Conservation (phyloP, 2,329 filamentous ascomycete species). For the Alternaria sp. region DNA sequence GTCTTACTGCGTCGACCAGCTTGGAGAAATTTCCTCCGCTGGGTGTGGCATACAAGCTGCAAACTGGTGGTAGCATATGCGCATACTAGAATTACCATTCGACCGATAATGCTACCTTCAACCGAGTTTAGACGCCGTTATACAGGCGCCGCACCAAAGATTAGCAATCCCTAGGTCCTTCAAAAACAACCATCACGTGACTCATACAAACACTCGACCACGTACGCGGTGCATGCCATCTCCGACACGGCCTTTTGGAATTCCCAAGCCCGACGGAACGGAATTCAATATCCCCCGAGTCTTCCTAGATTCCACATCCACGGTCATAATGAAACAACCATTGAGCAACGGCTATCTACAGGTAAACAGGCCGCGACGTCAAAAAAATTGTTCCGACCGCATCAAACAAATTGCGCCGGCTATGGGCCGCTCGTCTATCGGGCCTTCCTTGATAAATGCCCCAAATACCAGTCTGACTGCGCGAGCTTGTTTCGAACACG, state of each 20-base stretch:
- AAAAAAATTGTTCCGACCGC: neutral
- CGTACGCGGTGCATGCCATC: neutral
- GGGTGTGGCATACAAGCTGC: neutral
- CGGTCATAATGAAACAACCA: neutral
- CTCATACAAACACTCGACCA: neutral
- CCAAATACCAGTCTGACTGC: constrained; percentile 5
- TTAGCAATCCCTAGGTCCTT: neutral
- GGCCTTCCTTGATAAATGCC: constrained; percentile 6
- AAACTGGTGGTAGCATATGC: neutral
- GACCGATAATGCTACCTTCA: neutral
- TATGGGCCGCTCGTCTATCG: constrained; percentile 1
- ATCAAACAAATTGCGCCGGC: constrained; percentile 2
- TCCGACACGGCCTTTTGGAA: neutral
- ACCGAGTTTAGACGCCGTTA: neutral
- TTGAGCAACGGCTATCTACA: constrained; percentile 17
- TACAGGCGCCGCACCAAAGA: neutral
- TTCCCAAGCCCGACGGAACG: neutral
- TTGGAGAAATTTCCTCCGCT: neutral
- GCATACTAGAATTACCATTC: neutral
- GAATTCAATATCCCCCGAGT: neutral
- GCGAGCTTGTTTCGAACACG: constrained; percentile 4
- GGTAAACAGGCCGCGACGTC: constrained; percentile 7
- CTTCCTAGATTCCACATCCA: neutral
- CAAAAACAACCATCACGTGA: neutral
- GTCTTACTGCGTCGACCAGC: neutral